These are phyloP conservation scores for Diacronema lutheri DNA, from an alignment of 78 protist species.

Conservation along the genomic window DNA sequence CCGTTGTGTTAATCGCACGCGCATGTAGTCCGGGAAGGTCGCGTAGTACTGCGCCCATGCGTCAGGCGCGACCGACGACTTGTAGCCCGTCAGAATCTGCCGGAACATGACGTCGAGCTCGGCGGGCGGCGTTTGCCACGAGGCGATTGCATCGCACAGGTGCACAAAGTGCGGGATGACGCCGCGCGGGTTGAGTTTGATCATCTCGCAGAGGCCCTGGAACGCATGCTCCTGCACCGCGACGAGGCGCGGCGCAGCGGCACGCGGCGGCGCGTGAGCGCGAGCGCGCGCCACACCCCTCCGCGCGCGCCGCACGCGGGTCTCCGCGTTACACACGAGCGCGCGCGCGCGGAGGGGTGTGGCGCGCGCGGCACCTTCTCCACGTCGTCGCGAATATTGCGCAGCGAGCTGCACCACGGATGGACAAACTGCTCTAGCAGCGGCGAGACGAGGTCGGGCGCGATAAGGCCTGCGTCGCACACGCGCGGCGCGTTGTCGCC, in stretches of 20 bases:
- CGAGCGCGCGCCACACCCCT: not conserved
- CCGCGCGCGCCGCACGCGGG: no score
- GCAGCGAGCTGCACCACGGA: conserved; percentile 62
- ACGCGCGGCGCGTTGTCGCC: no score
- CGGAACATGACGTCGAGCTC: not conserved
- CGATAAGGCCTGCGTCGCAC: conserved; percentile 17
- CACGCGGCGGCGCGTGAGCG: no score
- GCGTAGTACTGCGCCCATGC: not conserved
- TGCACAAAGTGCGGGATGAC: conserved; percentile 14
- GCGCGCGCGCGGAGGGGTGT: no score
- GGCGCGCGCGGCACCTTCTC: conserved; percentile 67
- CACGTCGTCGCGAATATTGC: conserved; percentile 59
- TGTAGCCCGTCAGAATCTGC: not conserved
- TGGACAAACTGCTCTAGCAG: not conserved
- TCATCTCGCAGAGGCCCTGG: conserved; percentile 60
- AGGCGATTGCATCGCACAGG: conserved; percentile 69
- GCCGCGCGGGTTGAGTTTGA: conserved; percentile 56
- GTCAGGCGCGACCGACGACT: not conserved
- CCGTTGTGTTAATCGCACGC: no score
- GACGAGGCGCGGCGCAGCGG: no score
- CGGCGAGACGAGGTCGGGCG: conserved; percentile 15
- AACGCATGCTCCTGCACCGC: conserved; percentile 54
- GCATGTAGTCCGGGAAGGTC: not conserved
- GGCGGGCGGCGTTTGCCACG: conserved; percentile 44
- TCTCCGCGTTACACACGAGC: no score